Evolutionary conservation across 2,329 filamentous ascomycete species (phyloP), one percentile per base, ranked within the genome.

Genomic region (Xylariaceae sp.): DNA sequence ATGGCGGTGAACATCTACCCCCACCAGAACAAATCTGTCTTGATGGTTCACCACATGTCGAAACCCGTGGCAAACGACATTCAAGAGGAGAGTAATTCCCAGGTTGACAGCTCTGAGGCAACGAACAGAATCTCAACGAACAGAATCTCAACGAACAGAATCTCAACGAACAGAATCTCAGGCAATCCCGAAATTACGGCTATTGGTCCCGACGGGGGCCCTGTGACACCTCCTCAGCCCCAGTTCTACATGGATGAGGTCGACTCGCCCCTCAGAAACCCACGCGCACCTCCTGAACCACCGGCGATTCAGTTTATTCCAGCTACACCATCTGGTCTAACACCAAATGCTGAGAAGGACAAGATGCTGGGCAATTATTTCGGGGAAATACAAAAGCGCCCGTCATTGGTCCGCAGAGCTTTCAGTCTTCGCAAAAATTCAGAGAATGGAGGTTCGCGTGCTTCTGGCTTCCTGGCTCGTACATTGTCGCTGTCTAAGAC

Each of bases 1-100:
- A 68, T 78, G 61, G 80, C 79, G 36, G 75, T 86, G 48, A 81
- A 75, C 52, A 81, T 86, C 58, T 83, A 78, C 56, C 75, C 78
- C 17, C 82, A 86, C 55, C 81, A 85, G 58, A 85, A 85, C 57
- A 82, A 76, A 42, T 86, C 82, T 5, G 68, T 86, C 11, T 64
- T 84, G 39, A 74, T 85, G 66, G 77, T 85, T 30, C 70, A 83
- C 55, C 77, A 83, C 60, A 75, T 75, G 10, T 71, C 69, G 39
- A 77, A 72, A 60, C 75, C 73, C 19, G 76, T 75, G 0, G 71
- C 73, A 17, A 71, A 73, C 40, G 58, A 64, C 3, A 61, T 66
- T 35, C 61, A 57, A 51, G 57, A 61, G 15, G 60, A 58, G 31
- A 59, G 52, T 42, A 61, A 51, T 30, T 42, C 54, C 48, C 48